Base-by-base conservation (phyloP, 1,284 basidiomycete species). In the Heliocybe sulcata region DNA sequence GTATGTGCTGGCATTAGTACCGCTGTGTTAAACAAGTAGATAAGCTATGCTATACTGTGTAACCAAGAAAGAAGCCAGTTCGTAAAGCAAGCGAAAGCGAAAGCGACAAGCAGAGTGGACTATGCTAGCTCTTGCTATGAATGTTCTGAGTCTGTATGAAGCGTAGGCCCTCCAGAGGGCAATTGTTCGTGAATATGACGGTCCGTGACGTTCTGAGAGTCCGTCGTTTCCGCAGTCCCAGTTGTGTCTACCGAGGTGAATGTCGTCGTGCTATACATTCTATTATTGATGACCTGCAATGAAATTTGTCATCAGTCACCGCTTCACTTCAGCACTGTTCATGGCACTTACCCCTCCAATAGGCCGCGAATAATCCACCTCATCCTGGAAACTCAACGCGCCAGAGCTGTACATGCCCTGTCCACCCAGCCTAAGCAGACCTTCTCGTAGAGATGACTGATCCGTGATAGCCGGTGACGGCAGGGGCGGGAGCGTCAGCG, bases 301-400 rank as follows among this genome's bases (percentile, higher is more conserved):
- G 16, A 26, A 31, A 26, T 52, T 6, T 11, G 33, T 48, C 19
- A n/a, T 35, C 42, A 23, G 27, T 22, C 12, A 26, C 19, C 35
- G 16, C 6, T 9, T 35, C 50, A 38, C 38, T 16, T 16, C 0
- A 25, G 27, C 33, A n/a, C n/a, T n/a, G 16, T 25, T n/a, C 9
- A 10, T 6, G 33, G 27, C 10, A 4, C 51, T 54, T 35, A 38
- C 29, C 65, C 74, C 74, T 42, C 67, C 69, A 23, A 76, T 75
- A 1, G 74, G 74, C 51, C 74, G 64, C 9, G 74, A 74, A 54
- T 76, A 76, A 53, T 76, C 74, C 58, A 73, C 67, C 52, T 76
- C 72, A 57, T 76, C 74, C 54, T 67, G 60, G 56, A 76, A 62
- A 57, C 75, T 76, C 33, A 69, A 56, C 45, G 66, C 64, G 20